Base-by-base conservation (phyloP, 2,329 filamentous ascomycete species). In the Mycosphaerella arachidis region DNA sequence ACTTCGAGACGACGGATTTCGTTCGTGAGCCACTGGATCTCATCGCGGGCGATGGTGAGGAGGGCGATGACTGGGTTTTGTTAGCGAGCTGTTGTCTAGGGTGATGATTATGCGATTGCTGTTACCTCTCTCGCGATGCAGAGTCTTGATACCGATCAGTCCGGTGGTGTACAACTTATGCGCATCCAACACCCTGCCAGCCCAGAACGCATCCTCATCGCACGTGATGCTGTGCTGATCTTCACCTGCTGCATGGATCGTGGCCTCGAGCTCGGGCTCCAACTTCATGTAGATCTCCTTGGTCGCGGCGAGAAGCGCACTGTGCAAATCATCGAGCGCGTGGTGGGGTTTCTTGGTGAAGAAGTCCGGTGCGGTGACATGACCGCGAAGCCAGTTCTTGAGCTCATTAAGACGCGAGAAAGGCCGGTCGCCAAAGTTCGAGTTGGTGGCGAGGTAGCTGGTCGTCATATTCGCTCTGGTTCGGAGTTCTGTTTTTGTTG, bases 11-110 rank as follows among this genome's bases (percentile, higher is more conserved):
- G 48, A 2, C 57, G 52, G 9, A 53, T 57, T 48, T 66, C 63
- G 31, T 63, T 53, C 16, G 30, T 46, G 13, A 61, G n/a, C 61
- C 61, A 66, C 10, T 54, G 43, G 37, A 66, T 60, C 40, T 66
- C 63, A n/a, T 59, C 59, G 33, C 52, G 55, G 29, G 53, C 53
- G 31, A 58, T 43, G 27, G 54, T 51, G 13, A 66, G 58, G 24
- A 59, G 51, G 16, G 29, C 35, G 6, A 50, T 18, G 6, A 55
- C 37, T 27, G 53, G 16, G n/a, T 12, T 53, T 18, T 3, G 5
- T 53, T 30, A 45, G 53, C 40, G 16, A 16, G 20, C 18, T n/a
- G n/a, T n/a, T 20, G 31, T 20, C 13, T 4, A 43, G 37, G 29
- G 3, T 29, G 8, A 20, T n/a, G 33, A 6, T 33, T 31, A 55